Conservation (phyloP, 2,329 filamentous ascomycete species). For the Colletotrichum orchidophilum region DNA sequence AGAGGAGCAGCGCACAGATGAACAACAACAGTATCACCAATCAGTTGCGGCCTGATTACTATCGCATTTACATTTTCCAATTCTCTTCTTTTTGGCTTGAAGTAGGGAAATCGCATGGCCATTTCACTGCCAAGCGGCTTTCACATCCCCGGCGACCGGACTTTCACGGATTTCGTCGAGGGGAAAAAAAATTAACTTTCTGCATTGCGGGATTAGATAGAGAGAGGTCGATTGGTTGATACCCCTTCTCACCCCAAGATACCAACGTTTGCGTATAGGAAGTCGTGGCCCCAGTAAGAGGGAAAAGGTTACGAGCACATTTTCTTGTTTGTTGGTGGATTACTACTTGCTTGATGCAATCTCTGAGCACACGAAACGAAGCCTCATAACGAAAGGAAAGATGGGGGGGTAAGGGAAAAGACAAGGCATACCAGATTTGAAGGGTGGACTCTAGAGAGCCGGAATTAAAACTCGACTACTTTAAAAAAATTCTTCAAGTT, state of each 20-base stretch:
- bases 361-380: neutral
- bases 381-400: neutral
- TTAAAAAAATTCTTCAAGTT: neutral
- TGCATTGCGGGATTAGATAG: slow-evolving; percentile 23
- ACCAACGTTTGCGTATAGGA: slow-evolving; percentile 14
- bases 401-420: neutral
- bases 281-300: neutral
- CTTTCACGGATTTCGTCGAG: neutral
- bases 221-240: slow-evolving; percentile 28
- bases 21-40: neutral
- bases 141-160: neutral
- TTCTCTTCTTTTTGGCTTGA: neutral
- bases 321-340: neutral
- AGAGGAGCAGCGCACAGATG: neutral
- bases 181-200: neutral
- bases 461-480: neutral
- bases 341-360: neutral
- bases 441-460: neutral
- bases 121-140: neutral
- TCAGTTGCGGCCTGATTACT: neutral
- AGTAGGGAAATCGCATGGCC: slow-evolving; percentile 13
- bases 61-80: neutral
- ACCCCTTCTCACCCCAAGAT: slow-evolving; percentile 21
- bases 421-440: neutral
- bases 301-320: neutral